Conservation (phyloP, 1,284 basidiomycete species). For the Dichomitus squalens region DNA sequence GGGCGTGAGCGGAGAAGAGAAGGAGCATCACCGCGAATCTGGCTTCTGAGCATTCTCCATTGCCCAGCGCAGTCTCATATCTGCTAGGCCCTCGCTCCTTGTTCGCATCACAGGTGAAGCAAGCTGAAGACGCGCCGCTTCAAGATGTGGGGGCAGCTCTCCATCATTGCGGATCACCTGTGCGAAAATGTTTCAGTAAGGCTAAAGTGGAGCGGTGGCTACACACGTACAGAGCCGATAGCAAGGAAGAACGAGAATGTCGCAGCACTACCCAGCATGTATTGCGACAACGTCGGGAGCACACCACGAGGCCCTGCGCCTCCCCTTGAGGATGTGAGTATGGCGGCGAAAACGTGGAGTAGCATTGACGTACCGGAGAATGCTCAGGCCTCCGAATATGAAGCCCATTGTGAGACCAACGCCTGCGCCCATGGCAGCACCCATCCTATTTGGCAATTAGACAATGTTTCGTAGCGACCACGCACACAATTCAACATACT, state of each 20-base stretch:
- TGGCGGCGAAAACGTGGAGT: slow-evolving; percentile 1
- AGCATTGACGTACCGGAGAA: slow-evolving; percentile 68
- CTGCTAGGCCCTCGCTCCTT: slow-evolving; percentile 62
- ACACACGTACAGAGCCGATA: slow-evolving; percentile 70
- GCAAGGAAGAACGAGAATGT: slow-evolving; percentile 87
- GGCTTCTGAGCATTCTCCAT: slow-evolving; percentile 47
- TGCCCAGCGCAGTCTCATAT: slow-evolving; percentile 74
- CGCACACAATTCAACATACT: slow-evolving; percentile 27
- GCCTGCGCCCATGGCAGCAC: slow-evolving; percentile 88
- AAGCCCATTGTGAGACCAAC: slow-evolving; percentile 96
- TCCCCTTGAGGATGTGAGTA: slow-evolving; percentile 49
- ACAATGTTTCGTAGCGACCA: slow-evolving; percentile 10
- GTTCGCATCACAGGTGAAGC: slow-evolving; percentile 56
- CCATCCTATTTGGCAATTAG: slow-evolving; percentile 65
- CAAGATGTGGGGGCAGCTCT: slow-evolving; percentile 55
- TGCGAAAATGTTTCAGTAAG: slow-evolving; percentile 1
- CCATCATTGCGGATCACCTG: slow-evolving; percentile 79
- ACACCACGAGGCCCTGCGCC: slow-evolving; percentile 88
- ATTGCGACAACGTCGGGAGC: slow-evolving; percentile 88
- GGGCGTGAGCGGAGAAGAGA: neutral
- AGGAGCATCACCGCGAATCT: neutral
- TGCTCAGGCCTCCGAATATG: slow-evolving; percentile 90
- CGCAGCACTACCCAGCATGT: slow-evolving; percentile 91
- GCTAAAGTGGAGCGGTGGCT: neutral
- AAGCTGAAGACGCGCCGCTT: slow-evolving; percentile 61